Evolutionary conservation across 2,329 filamentous ascomycete genomes (phyloP).

Genomic region (Microascus cirrosus): DNA sequence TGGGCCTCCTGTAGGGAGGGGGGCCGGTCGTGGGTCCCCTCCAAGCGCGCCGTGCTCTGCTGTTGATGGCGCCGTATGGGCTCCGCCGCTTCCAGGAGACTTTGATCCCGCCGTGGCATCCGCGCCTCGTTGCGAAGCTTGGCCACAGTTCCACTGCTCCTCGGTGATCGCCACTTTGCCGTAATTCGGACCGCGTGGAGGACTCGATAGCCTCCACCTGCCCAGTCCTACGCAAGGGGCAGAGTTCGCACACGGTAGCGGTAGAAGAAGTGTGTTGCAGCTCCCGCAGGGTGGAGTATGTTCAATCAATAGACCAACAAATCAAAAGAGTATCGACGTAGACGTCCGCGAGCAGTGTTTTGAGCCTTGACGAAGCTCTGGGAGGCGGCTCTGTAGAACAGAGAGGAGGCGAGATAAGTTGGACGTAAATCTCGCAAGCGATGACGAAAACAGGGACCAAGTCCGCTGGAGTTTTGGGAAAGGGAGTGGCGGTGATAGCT

Average conservation of each 20-base stretch:
- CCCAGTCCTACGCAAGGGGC: background rate
- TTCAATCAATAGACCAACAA: no score
- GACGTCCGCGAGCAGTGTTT: no score
- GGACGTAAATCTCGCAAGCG: background rate
- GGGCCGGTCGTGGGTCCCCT: background rate
- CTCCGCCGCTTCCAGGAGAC: background rate
- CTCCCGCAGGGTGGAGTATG: background rate
- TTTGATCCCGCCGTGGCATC: background rate
- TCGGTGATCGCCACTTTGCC: background rate
- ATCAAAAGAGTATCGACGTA: no score
- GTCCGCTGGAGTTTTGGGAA: background rate
- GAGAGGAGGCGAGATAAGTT: background rate
- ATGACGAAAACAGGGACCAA: background rate
- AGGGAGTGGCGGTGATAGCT: background rate
- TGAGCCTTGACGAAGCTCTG: no score
- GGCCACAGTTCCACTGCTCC: background rate
- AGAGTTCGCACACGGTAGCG: background rate
- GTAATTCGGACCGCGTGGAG: background rate
- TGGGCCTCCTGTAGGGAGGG: background rate
- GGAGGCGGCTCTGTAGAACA: no score
- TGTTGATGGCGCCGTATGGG: background rate
- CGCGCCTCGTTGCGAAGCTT: background rate
- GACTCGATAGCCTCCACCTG: background rate
- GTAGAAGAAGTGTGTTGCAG: background rate
- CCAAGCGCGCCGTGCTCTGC: background rate